Evolutionary conservation across 306 rosid genomes (phyloP), one percentile per base, ranked within the genome.

Genomic region (Luffa acutangula): DNA sequence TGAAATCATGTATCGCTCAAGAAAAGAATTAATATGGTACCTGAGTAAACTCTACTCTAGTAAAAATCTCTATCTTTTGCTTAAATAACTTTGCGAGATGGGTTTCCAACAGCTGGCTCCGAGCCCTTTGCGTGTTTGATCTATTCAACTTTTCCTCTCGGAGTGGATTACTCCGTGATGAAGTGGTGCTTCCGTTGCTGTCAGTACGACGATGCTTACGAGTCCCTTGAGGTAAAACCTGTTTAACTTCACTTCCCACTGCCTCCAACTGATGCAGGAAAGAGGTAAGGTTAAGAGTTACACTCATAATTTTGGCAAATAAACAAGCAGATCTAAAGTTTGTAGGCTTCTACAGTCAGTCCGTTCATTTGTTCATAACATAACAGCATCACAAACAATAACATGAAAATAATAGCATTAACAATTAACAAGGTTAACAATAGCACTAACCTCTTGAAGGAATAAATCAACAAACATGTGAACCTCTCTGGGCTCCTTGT

Each of bases 401-500:
- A 49, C 60, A 37, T 62, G 53, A 64, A 76, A 18, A 41, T 43
- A 63, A 63, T 53, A 18, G 37, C 72, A 80, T 67, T 39, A 25
- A 70, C 62, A 59, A 51, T 18, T 17, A 8, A 64, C 45, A 6
- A 4, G 57, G 36, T 58, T n/a, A n/a, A 49, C 42, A 51, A 76
- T 71, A 46, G 43, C 73, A 83, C 93, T 80, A 71, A 92, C 97
- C 97, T 95, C 98, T 69, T 92, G 96, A 63, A 91, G 92, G 86
- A 92, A 93, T 76, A 95, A 86, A 88, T 92, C 98, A 64, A 92
- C 93, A 78, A 95, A 93, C 93, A 92, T 95, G 85, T 91, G 97
- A 89, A 95, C 97, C 86, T 92, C 98, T 80, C 97, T 86, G 52
- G 98, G 98, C 88, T 92, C 98, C 90, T 92, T 95, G 85, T 92